Conservation (phyloP, 345 rosid species). For the Syzygium oleosum region DNA sequence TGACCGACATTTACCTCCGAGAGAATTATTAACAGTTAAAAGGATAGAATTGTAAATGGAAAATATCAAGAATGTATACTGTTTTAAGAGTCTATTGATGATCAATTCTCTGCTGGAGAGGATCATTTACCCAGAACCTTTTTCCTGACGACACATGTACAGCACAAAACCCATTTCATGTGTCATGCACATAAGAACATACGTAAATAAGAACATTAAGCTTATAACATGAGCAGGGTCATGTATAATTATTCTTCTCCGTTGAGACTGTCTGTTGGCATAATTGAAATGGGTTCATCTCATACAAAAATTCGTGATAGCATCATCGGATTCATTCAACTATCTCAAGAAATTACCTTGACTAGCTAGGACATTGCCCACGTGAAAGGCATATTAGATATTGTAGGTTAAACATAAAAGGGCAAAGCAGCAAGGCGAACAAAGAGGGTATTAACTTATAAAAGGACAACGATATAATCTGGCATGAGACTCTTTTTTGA, state of each 20-base stretch:
- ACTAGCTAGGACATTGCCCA: background rate
- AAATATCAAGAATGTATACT: background rate
- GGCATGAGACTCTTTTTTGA: background rate
- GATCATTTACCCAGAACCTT: background rate
- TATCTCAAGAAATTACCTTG: background rate
- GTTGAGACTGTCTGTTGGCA: background rate
- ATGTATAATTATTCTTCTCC: background rate
- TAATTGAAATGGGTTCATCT: background rate
- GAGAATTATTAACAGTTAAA: background rate
- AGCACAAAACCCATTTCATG: background rate
- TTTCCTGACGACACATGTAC: background rate
- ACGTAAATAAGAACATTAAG: background rate
- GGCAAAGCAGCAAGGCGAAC: background rate
- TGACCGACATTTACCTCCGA: background rate
- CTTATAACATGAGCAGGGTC: background rate
- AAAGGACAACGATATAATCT: background rate
- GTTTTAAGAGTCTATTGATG: background rate
- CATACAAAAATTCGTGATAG: background rate
- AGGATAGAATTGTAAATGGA: background rate
- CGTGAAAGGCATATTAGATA: background rate
- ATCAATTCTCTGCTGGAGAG: background rate
- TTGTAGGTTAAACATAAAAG: background rate
- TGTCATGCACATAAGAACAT: background rate
- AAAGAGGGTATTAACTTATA: background rate
- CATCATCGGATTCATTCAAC: background rate